Base-by-base conservation (phyloP, 2,329 filamentous ascomycete genomes). In the Fusarium denticulatum region DNA sequence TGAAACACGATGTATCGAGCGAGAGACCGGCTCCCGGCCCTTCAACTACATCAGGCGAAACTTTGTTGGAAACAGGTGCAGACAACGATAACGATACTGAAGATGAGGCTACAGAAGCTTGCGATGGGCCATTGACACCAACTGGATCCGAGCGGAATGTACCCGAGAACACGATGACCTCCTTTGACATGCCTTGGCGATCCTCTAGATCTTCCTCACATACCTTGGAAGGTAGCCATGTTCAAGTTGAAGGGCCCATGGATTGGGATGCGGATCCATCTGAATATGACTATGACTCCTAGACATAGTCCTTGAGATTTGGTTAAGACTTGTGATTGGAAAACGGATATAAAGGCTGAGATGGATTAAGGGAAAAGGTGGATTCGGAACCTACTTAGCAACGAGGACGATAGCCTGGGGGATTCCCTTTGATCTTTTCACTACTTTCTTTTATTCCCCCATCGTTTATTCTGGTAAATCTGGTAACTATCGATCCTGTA, bases 381-480 rank as follows among this genome's bases (percentile, higher is more conserved):
- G 13, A 20, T 15, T 26, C 22, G 9, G 30, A 26, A 5, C n/a
- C 18, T 14, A 26, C 5, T 16, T 20, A 20, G 5, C 36, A 11
- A 37, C 16, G 36, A 37, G 36, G 18, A 37, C 10, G 10, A 20
- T 37, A 20, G 36, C 20, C 36, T 37, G 36, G 16, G 18, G 3
- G 9, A 11, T 12, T 24, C 13, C 2, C 3, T 12, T 12, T 22
- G 18, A 20, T 36, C 12, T 52, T 14, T 9, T 24, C 4, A 18
- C 8, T 15, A 4, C 6, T 24, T 24, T 34, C 46, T 30, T 2
- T n/a, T 4, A n/a, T 9, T 13, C 10, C 4, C 28, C 10, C 28
- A 6, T 9, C 9, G 2, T 4, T 16, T 2, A n/a, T 30, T 13
- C 22, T n/a, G 5, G 5, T n/a, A 0, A 15, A 12, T 3, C 15